phyloP scores from a whole-genome alignment of 495 filamentous ascomycete genomes.

The Annulohypoxylon moriforme region DNA sequence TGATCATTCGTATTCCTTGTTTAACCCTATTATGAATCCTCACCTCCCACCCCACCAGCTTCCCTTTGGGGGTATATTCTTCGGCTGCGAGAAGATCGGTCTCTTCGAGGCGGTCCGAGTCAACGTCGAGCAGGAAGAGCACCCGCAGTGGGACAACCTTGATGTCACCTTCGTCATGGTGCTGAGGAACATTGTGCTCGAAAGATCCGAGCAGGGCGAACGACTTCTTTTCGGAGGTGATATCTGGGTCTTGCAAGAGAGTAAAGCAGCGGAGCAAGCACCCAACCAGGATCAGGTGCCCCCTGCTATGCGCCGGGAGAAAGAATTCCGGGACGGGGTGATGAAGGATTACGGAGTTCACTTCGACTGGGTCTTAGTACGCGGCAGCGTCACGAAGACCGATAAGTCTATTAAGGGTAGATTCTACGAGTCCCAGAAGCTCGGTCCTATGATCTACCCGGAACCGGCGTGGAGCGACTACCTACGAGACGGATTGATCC shows the following conservation, averaged over 20 bases:
- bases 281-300: constrained; percentile 40
- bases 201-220: constrained; percentile 34
- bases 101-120: constrained; percentile 55
- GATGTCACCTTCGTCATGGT: constrained; percentile 50
- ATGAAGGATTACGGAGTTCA: constrained; percentile 34
- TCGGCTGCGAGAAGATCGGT: constrained; percentile 58
- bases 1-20: constrained; percentile 57
- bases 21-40: constrained; percentile 43
- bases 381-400: constrained; percentile 30
- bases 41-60: constrained; percentile 18
- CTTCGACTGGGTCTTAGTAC: constrained; percentile 50
- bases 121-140: constrained; percentile 8
- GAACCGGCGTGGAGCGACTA: constrained; percentile 36
- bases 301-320: constrained; percentile 51
- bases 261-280: constrained; percentile 21
- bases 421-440: constrained; percentile 56
- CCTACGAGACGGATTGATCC: constrained; percentile 41
- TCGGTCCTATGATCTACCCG: constrained; percentile 51
- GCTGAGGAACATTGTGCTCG: constrained; percentile 39
- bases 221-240: constrained; percentile 21
- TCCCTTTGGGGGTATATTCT: constrained; percentile 52
- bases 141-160: not conserved
- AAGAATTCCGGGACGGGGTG: constrained; percentile 49
- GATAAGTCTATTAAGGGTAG: constrained; percentile 53
- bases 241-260: constrained; percentile 45